These are phyloP conservation scores for Tuber borchii DNA, from an alignment of 495 filamentous ascomycete genomes.

Conservation along the genomic window DNA sequence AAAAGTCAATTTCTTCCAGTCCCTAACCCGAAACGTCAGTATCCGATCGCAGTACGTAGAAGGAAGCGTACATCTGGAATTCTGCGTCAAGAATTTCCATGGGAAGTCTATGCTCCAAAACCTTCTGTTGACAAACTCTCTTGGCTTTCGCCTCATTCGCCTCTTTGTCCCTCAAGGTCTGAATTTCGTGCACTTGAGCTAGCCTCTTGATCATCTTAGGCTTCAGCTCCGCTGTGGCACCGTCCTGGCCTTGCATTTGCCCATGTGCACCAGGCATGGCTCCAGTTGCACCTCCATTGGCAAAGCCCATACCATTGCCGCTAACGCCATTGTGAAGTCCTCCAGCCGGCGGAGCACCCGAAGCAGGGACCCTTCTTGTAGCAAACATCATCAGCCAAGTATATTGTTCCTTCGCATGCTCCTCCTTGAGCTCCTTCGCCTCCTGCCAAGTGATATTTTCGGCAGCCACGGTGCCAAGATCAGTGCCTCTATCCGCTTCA, in stretches of 20 bases:
- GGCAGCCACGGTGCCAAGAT: slow-evolving; percentile 84
- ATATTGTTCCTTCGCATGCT: slow-evolving; percentile 87
- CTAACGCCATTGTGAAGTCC: slow-evolving; percentile 49
- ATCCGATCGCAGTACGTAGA: slow-evolving; percentile 9
- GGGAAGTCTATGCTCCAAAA: slow-evolving; percentile 83
- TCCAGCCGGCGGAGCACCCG: slow-evolving; percentile 52
- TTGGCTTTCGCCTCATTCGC: slow-evolving; percentile 97
- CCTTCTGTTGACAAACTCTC: slow-evolving; percentile 90
- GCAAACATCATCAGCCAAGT: slow-evolving; percentile 98
- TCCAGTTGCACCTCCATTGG: slow-evolving; percentile 17
- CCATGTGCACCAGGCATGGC: slow-evolving; percentile 36
- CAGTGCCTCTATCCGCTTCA: slow-evolving; percentile 91
- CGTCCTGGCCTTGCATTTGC: slow-evolving; percentile 55
- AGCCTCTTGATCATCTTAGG: slow-evolving; percentile 94
- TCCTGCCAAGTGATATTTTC: slow-evolving; percentile 75
- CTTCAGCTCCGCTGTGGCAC: slow-evolving; percentile 71
- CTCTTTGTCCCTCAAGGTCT: slow-evolving; percentile 84
- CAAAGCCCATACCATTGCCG: slow-evolving; percentile 55
- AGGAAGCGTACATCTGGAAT: slow-evolving; percentile 80
- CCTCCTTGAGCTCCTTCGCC: slow-evolving; percentile 80
- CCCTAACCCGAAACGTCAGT: slow-evolving; percentile 52
- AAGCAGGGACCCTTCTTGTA: slow-evolving; percentile 58
- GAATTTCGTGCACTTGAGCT: slow-evolving; percentile 82
- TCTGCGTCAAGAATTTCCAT: slow-evolving; percentile 99
- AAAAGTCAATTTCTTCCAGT: slow-evolving; percentile 97